Evolutionary conservation across 1,139 yeast species (phyloP), one percentile per base, ranked within the genome.

Genomic region (Zygoascus hellenicus): DNA sequence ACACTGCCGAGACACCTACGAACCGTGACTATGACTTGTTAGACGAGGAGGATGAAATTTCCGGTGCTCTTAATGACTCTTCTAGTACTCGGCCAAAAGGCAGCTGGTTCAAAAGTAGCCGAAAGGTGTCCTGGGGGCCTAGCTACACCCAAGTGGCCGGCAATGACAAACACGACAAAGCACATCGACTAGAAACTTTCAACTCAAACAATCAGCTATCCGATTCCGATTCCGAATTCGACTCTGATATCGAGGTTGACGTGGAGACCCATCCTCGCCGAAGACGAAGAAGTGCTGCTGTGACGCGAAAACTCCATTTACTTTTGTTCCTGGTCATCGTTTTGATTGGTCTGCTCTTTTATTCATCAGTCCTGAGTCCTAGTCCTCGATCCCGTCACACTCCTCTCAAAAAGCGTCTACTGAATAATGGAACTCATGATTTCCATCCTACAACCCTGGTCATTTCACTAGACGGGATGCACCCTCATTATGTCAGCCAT

Each of bases 381-480:
- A 34, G 14, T 13, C 13, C 29, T 9, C 11, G 22, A 5, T 10
- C 33, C 6, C 13, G 39, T n/a, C 44, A 37, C n/a, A 33, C 38
- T 9, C 43, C 33, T 14, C 35, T 51, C 5, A 17, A 35, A 33
- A 73, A 69, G 53, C 53, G 58, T 1, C 44, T 66, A 1, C 58
- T 78, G 19, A 67, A 74, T 16, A 89, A 89, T 61, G 86, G 92
- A 2, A 86, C 96, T 0, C 81, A 80, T 53, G 68, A 69, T 1
- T 88, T 82, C 64, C 71, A 81, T 55, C 87, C 94, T 16, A 80
- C 96, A 3, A 89, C 97, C 0, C 66, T 89, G 1, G 64, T 88
- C 46, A 70, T 89, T 1, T 86, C 96, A 0, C 64, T 89, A 37
- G 96, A 86, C 61, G 96, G 96, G 10, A 85, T 89, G 65, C 95